Evolutionary conservation across 768 basidiomycete genomes (phyloP), one percentile per base, ranked within the genome.

Genomic region (Mycena filopes): DNA sequence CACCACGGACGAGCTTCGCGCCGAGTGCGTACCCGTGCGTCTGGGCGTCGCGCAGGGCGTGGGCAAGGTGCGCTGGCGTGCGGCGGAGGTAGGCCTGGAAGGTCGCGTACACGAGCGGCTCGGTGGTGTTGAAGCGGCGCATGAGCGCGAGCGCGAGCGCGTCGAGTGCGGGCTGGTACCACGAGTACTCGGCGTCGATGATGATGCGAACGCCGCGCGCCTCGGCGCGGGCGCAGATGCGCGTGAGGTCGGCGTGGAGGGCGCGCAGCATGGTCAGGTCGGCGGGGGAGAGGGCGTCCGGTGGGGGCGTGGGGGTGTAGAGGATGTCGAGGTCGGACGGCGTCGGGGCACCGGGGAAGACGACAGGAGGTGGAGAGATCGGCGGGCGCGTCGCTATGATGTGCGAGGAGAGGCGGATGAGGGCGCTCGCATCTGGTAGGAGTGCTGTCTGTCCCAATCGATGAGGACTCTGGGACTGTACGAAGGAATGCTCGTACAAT

Each of bases 1-100:
- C 96, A 0, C 96, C 96, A 25, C 96, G 88, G 31, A 98, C 96
- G 50, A 98, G 90, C 77, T 98, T 98, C 59, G 95, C 88, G 12
- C 96, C 96, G 0, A 97, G 83, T 0, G 91, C 82, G 73, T 93
- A 97, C 40, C 86, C 82, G 66, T 89, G 81, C 54, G 74, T 75
- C 65, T 85, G 81, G 4, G 96, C 92, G 54, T 93, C 90, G 16
- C 77, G 77, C 47, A 96, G 78, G 40, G 88, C 85, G 21, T 87
- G 86, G 0, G 77, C 78, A 5, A 98, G 84, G 68, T 94, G 89
- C n/a, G 78, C 74, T 5, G 89, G 90, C 1, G 88, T 91, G 55
- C 94, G 92, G 45, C 86, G 86, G 25, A 98, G 85, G 77, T 97
- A 98, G 0, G 94, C 91, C 74, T 98, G 96, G 78, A 89, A 95